These are phyloP conservation scores for Saccharomycopsis capsularis DNA, from an alignment of 805 yeast species.

Conservation along the genomic window DNA sequence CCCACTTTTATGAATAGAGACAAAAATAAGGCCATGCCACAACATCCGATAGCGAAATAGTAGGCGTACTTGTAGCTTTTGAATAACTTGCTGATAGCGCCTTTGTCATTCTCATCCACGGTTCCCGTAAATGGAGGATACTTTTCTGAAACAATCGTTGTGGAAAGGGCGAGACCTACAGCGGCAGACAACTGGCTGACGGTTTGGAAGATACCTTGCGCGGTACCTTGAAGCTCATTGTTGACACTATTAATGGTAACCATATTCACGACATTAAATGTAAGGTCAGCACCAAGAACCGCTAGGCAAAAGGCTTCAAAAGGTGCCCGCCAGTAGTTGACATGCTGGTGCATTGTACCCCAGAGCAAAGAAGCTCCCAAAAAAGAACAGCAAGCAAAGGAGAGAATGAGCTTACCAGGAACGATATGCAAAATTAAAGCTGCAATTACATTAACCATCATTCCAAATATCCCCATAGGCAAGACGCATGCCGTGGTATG, in stretches of 20 bases:
- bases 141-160: conserved; percentile 33
- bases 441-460: conserved; percentile 38
- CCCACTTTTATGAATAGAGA: conserved; percentile 33
- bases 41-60: conserved; percentile 34
- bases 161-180: conserved; percentile 37
- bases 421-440: conserved; percentile 40
- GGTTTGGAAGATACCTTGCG: conserved; percentile 44
- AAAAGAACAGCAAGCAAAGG: conserved; percentile 32
- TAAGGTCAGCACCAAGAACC: conserved; percentile 42
- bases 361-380: conserved; percentile 34
- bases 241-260: conserved; percentile 37
- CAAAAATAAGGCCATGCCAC: conserved; percentile 28
- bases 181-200: conserved; percentile 35
- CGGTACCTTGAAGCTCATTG: conserved; percentile 35
- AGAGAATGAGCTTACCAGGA: conserved; percentile 34
- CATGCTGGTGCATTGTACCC: conserved; percentile 33
- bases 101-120: conserved; percentile 23
- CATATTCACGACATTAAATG: conserved; percentile 40
- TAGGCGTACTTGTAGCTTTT: conserved; percentile 32
- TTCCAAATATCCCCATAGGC: conserved; percentile 39
- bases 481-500: conserved; percentile 38
- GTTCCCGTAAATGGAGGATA: conserved; percentile 29
- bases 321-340: conserved; percentile 39
- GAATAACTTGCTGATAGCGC: conserved; percentile 24
- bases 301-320: conserved; percentile 36